These are phyloP conservation scores for Catharanthus roseus DNA, from an alignment of 257 asterid species.

Conservation along the genomic window DNA sequence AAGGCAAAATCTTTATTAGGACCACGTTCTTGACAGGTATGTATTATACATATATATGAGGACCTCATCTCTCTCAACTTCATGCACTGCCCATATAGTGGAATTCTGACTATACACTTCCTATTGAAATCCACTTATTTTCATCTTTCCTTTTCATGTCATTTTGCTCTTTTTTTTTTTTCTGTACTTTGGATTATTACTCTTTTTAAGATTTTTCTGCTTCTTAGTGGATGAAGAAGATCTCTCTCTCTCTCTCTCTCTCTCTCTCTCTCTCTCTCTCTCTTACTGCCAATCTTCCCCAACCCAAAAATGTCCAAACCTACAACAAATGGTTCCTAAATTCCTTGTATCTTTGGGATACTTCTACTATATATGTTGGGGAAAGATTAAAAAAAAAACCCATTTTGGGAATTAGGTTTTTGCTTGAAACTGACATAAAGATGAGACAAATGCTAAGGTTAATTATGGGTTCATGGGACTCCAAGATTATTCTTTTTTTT, in stretches of 20 bases:
- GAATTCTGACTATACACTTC: neutral
- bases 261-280: too few species aligned
- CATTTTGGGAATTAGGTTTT: neutral
- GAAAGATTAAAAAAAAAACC: too few species aligned
- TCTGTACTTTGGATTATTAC: neutral
- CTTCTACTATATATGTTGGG: neutral
- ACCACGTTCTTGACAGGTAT: neutral
- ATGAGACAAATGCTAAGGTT: neutral
- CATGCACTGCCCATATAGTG: neutral
- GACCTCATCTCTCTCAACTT: too few species aligned
- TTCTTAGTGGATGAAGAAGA: slow-evolving; percentile 1
- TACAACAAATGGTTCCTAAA: neutral
- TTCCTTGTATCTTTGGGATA: neutral
- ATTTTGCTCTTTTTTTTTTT: neutral
- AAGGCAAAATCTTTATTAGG: neutral
- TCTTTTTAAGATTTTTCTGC: neutral
- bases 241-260: too few species aligned
- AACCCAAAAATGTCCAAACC: too few species aligned
- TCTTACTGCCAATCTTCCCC: too few species aligned
- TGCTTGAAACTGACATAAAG: neutral
- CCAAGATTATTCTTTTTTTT: too few species aligned
- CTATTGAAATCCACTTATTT: neutral
- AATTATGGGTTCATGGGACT: too few species aligned
- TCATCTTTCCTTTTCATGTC: neutral
- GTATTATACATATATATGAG: too few species aligned